These are phyloP conservation scores for Phytophthora pseudosyringae DNA, from an alignment of 352 stramenopile species.

Conservation along the genomic window DNA sequence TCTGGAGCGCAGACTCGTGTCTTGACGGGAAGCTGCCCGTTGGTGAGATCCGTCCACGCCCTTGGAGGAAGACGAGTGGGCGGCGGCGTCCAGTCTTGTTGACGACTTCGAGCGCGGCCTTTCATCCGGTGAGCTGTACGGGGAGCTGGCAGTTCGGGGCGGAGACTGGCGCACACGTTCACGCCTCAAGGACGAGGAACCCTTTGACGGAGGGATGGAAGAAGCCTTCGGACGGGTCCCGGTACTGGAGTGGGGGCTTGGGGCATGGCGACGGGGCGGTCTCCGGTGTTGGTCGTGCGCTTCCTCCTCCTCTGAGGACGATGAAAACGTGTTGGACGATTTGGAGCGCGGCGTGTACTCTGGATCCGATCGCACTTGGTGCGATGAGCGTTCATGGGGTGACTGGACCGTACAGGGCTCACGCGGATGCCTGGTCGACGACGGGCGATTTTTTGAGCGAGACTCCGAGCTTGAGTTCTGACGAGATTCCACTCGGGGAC, in stretches of 20 bases:
- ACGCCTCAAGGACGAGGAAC: conserved; percentile 1
- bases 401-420: neutral
- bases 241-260: conserved; percentile 3
- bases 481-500: neutral
- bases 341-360: conserved; percentile 23
- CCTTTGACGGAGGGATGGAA: conserved; percentile 19
- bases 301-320: conserved; percentile 26
- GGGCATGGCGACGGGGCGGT: conserved; percentile 10
- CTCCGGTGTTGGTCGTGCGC: conserved; percentile 5
- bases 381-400: neutral
- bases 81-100: conserved; percentile 10
- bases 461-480: neutral
- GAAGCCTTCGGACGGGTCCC: conserved; percentile 22
- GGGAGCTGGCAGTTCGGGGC: conserved; percentile 2
- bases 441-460: conserved; percentile 8
- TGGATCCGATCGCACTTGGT: conserved; percentile 1
- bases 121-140: conserved; percentile 10
- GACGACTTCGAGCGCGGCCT: conserved; percentile 16
- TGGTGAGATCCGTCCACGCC: conserved; percentile 7
- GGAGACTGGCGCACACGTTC: conserved; percentile 16
- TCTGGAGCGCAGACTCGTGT: neutral
- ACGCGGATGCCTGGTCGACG: neutral
- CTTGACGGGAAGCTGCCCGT: neutral
- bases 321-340: conserved; percentile 4
- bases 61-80: conserved; percentile 2